A percentile compares a stretch with the other conserved stretches of the same genome.
phyloP scores from a whole-genome alignment of 2,329 filamentous ascomycete species.

The Piedraia hortae region DNA sequence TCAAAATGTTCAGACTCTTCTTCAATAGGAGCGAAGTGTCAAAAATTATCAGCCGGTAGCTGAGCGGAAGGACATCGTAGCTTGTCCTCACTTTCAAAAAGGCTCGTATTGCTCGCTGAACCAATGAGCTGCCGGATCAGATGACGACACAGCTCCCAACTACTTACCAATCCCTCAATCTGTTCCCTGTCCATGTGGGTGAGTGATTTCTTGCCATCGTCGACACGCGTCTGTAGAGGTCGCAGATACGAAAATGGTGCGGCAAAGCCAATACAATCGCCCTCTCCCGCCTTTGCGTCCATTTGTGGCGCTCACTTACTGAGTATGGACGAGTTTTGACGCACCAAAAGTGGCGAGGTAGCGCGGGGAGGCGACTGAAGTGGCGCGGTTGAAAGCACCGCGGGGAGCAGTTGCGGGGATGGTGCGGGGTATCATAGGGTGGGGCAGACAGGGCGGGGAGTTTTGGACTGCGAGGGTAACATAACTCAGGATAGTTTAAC shows the following conservation, averaged over 20 bases:
- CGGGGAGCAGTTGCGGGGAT: no score
- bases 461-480: no score
- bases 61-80: constrained; percentile 90
- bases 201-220: constrained; percentile 11
- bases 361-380: no score
- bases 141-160: neutral
- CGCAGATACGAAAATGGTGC: constrained; percentile 14
- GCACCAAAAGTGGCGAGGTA: no score
- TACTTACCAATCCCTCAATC: constrained; percentile 46
- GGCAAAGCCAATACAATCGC: constrained; percentile 7
- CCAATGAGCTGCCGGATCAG: constrained; percentile 1
- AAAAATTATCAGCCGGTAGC: constrained; percentile 83
- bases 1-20: constrained; percentile 85
- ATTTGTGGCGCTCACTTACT: no score
- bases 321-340: no score
- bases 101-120: constrained; percentile 65
- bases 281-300: neutral
- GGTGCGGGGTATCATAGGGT: no score
- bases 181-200: constrained; percentile 48
- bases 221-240: constrained; percentile 4
- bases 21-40: constrained; percentile 88
- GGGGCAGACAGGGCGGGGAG: no score
- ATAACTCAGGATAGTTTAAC: no score
- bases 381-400: no score
- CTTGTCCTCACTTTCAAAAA: constrained; percentile 91